Evolutionary conservation across 305 asterid species (phyloP).

Genomic region (Fraxinus floribunda): DNA sequence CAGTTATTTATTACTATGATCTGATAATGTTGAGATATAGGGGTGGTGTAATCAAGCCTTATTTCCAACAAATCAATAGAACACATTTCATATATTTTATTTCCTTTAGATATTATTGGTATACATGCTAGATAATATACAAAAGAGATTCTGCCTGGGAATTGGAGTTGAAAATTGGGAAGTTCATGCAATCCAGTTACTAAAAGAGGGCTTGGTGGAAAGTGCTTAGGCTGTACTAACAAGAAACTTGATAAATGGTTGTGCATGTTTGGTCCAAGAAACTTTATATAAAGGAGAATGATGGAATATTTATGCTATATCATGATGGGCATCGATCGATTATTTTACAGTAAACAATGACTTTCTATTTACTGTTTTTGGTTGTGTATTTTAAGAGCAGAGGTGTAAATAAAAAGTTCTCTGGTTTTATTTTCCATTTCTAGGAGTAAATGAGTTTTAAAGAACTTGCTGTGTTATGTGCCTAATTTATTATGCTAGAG

Average conservation of each 20-base stretch:
- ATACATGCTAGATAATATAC: not conserved
- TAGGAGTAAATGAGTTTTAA: not conserved
- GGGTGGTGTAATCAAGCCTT: not conserved
- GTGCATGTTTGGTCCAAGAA: not conserved
- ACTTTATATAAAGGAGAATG: not conserved
- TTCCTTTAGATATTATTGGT: not conserved
- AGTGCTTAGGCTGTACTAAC: not conserved
- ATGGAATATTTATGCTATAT: not conserved
- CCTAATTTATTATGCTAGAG: not conserved
- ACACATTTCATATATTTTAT: not conserved
- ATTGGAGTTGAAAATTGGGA: not conserved
- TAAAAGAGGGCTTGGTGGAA: not conserved
- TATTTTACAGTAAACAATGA: not conserved
- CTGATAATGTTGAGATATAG: not conserved
- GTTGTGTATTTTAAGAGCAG: not conserved
- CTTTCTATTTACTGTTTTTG: not conserved
- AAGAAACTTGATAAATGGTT: not conserved
- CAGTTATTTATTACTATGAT: not conserved
- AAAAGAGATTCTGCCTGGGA: not conserved
- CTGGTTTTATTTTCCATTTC: not conserved
- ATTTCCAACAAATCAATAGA: not conserved
- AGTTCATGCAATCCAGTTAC: not conserved
- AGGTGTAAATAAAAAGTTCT: not conserved
- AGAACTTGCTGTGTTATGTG: not conserved
- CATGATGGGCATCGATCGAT: not conserved